Conservation (phyloP, 140 eudicot genomes). For the Anethum foeniculum region DNA sequence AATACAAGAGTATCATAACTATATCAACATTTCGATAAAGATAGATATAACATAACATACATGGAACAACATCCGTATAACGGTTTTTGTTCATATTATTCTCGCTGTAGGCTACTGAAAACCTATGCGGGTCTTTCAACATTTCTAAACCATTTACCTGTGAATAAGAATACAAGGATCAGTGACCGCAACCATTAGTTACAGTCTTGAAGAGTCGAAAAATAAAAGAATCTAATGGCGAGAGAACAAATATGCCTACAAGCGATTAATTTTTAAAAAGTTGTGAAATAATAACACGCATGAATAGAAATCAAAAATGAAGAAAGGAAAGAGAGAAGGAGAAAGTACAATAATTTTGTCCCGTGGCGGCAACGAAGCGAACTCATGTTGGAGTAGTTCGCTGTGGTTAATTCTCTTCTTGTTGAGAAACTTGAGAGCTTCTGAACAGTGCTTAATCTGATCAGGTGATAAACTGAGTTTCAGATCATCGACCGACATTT, state of each 20-base stretch:
- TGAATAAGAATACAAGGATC: conserved; percentile 7
- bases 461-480: conserved; percentile 38
- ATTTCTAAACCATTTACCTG: conserved; percentile 65
- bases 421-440: conserved; percentile 57
- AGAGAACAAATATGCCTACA: too few relatives aligned
- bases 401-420: conserved; percentile 29
- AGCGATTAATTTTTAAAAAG: too few relatives aligned
- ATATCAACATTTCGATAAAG: background rate
- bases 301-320: background rate
- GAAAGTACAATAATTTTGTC: conserved; percentile 14
- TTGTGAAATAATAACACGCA: background rate
- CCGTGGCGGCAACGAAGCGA: conserved; percentile 39
- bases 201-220: too few relatives aligned
- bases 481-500: conserved; percentile 37
- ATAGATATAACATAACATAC: conserved; percentile 29
- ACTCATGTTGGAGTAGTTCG: conserved; percentile 37
- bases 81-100: conserved; percentile 70
- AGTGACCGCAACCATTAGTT: background rate
- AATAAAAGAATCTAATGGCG: too few relatives aligned
- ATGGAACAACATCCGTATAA: conserved; percentile 78
- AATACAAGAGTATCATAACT: background rate
- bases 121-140: conserved; percentile 44
- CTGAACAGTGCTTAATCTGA: conserved; percentile 49
- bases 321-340: background rate
- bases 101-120: conserved; percentile 56